Evolutionary conservation across 2,329 filamentous ascomycete genomes (phyloP).

Genomic region (Cordyceps javanica): DNA sequence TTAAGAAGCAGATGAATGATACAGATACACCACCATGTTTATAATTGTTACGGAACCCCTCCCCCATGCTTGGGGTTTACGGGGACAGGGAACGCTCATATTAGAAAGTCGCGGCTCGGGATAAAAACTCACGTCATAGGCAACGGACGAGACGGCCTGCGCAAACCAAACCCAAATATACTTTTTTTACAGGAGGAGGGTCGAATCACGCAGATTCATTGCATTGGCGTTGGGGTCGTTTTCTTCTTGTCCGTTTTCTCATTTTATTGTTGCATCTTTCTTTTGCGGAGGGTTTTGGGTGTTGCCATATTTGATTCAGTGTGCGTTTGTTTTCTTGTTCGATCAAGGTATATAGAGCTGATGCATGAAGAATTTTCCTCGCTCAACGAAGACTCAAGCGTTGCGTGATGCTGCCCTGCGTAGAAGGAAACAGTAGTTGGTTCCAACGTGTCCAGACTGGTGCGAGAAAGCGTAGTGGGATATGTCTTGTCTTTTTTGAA

Average conservation of each 20-base stretch:
- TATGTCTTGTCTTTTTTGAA: too few species aligned
- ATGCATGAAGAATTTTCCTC: neutral
- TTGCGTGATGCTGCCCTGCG: too few species aligned
- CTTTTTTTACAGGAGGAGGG: constrained; percentile 9
- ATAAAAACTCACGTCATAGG: neutral
- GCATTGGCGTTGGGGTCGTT: constrained; percentile 10
- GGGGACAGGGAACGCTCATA: neutral
- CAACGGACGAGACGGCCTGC: neutral
- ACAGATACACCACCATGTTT: neutral
- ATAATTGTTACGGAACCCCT: neutral
- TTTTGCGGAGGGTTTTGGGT: neutral
- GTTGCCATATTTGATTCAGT: neutral
- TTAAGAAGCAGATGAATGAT: neutral
- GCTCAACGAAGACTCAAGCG: too few species aligned
- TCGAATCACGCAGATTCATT: constrained; percentile 13
- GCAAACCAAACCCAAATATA: constrained; percentile 1
- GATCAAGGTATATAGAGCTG: constrained; percentile 5
- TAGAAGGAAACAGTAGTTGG: too few species aligned
- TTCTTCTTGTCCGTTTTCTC: neutral
- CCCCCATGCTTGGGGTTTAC: too few species aligned
- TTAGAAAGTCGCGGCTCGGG: constrained; percentile 5
- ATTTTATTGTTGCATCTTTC: neutral
- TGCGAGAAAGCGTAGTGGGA: too few species aligned
- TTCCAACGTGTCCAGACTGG: too few species aligned
- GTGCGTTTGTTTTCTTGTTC: neutral